phyloP scores from a whole-genome alignment of 1,284 basidiomycete species.

The Polyporus tsugae region DNA sequence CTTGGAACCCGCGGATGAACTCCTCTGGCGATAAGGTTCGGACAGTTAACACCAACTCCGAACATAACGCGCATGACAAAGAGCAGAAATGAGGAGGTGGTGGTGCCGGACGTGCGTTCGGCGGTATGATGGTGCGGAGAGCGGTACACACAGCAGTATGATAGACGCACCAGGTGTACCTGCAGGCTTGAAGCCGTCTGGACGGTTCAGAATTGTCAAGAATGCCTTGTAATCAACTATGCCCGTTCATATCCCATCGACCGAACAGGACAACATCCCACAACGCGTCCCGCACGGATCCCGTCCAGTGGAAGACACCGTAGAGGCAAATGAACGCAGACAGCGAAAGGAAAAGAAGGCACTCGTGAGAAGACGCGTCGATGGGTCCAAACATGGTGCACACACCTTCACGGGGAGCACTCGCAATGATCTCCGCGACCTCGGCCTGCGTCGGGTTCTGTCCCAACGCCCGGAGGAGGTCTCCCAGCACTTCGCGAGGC shows the following conservation, averaged over 20 bases:
- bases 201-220: slow-evolving; percentile 90
- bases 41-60: background rate
- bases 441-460: slow-evolving; percentile 99
- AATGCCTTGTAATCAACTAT: slow-evolving; percentile 94
- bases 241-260: slow-evolving; percentile 5
- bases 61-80: background rate
- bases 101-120: background rate
- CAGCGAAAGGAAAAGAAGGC: background rate
- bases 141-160: background rate
- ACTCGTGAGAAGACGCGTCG: slow-evolving; percentile 14
- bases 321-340: background rate
- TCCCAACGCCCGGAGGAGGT: slow-evolving; percentile 92
- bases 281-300: background rate
- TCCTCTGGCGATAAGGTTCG: slow-evolving; percentile 76
- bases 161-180: slow-evolving; percentile 81
- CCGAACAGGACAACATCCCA: background rate
- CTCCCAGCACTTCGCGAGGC: slow-evolving; percentile 90
- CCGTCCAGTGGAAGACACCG: background rate
- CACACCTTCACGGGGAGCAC: slow-evolving; percentile 82
- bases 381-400: slow-evolving; percentile 20
- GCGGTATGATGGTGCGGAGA: background rate
- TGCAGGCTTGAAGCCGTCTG: slow-evolving; percentile 96
- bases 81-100: background rate
- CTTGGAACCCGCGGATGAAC: slow-evolving; percentile 99
- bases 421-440: slow-evolving; percentile 82